Conservation (phyloP, 2,329 filamentous ascomycete genomes). For the Samsoniella hepiali region DNA sequence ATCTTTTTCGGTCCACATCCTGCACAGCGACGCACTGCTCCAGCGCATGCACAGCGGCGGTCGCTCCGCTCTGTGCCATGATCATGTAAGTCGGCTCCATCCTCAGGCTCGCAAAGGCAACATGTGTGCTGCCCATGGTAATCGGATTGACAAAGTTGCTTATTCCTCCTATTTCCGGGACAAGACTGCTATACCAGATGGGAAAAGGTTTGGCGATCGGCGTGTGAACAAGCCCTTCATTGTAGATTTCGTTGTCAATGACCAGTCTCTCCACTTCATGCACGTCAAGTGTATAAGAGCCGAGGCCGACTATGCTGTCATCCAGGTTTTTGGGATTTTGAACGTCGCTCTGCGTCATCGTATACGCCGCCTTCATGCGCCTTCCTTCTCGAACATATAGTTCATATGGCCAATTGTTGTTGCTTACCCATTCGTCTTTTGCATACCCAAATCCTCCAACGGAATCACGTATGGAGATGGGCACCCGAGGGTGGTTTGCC, state of each 20-base stretch:
- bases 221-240: background rate
- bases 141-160: background rate
- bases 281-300: background rate
- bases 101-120: background rate
- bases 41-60: background rate
- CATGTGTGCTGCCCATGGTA: background rate
- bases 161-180: background rate
- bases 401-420: conserved; percentile 3
- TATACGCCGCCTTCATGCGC: conserved; percentile 3
- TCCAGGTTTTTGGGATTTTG: background rate
- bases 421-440: background rate
- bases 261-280: background rate
- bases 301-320: background rate
- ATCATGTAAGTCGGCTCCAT: background rate
- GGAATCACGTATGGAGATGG: background rate
- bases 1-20: background rate
- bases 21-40: background rate
- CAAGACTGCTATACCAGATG: background rate
- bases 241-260: conserved; percentile 4
- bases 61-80: background rate
- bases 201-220: background rate
- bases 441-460: background rate
- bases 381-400: background rate
- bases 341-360: background rate
- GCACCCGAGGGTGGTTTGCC: background rate